A percentile compares a stretch with the other conserved stretches of the same genome.
phyloP scores from a whole-genome alignment of 2,329 filamentous ascomycete species.

The Cladosporium halotolerans region DNA sequence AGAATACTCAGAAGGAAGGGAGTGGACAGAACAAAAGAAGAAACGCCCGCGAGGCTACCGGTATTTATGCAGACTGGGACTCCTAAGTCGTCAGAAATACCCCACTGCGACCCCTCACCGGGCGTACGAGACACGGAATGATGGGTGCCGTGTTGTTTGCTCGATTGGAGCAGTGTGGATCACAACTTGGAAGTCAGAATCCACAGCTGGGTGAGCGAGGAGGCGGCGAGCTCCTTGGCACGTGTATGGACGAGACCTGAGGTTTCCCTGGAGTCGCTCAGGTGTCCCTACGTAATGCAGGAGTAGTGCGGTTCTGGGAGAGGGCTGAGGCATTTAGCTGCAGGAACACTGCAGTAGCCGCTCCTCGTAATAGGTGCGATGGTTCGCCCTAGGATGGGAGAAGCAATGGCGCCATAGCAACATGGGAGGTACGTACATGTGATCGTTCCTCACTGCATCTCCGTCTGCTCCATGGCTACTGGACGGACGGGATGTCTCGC shows the following conservation, averaged over 20 bases:
- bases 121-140: slow-evolving; percentile 3
- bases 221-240: slow-evolving; percentile 1
- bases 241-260: slow-evolving; percentile 4
- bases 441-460: slow-evolving; percentile 1
- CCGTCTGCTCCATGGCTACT: background rate
- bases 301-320: background rate
- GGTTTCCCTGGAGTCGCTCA: slow-evolving; percentile 5
- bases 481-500: background rate
- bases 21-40: background rate
- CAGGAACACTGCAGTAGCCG: slow-evolving; percentile 9
- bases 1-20: background rate
- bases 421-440: slow-evolving; percentile 8
- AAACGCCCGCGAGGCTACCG: background rate
- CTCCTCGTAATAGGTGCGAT: slow-evolving; percentile 8
- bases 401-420: slow-evolving; percentile 10
- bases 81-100: background rate
- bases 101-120: slow-evolving; percentile 10
- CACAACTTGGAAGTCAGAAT: slow-evolving; percentile 3
- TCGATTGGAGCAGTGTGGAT: slow-evolving; percentile 4
- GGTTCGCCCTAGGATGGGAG: slow-evolving; percentile 2
- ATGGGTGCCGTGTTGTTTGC: background rate
- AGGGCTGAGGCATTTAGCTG: slow-evolving; percentile 7
- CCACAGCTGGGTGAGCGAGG: slow-evolving; percentile 5
- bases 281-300: slow-evolving; percentile 10
- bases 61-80: slow-evolving; percentile 6